These are phyloP conservation scores for Paramecium tetraurelia DNA, from an alignment of 73 alveolate genomes.

Conservation along the genomic window DNA sequence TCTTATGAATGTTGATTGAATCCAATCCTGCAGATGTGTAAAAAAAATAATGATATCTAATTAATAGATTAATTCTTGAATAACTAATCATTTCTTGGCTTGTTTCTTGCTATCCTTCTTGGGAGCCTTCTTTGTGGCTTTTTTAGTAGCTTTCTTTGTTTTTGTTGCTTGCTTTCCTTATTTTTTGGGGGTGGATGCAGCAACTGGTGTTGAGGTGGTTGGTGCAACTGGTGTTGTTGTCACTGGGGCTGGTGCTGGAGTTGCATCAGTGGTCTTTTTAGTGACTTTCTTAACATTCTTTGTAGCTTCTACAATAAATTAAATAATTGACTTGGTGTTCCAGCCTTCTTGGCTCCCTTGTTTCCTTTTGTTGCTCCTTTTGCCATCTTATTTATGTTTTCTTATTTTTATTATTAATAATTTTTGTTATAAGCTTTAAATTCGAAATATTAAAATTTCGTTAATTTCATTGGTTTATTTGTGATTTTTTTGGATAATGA, in stretches of 20 bases:
- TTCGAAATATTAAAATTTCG: conserved; percentile 23
- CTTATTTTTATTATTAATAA: neutral
- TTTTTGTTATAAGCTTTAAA: neutral
- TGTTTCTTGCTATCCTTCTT: neutral
- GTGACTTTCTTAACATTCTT: neutral
- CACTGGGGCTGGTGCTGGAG: conserved; percentile 18
- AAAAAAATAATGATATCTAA: neutral
- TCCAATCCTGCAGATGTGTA: neutral
- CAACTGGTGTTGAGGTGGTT: neutral
- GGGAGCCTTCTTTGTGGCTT: neutral
- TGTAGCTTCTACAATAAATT: conserved; percentile 24
- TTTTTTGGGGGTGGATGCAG: neutral
- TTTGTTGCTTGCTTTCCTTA: neutral
- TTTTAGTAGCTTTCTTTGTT: neutral
- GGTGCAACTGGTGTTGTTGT: neutral
- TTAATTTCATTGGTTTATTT: conserved; percentile 27
- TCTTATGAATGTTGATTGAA: neutral
- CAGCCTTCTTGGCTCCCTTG: neutral
- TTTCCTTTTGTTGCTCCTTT: neutral
- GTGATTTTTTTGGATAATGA: neutral
- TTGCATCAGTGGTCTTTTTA: neutral
- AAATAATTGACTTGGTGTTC: neutral
- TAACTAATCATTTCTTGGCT: conserved; percentile 24
- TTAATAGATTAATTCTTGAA: neutral
- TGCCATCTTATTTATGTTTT: neutral